Conservation (phyloP, 805 yeast genomes). For the Candida namnaoensis region DNA sequence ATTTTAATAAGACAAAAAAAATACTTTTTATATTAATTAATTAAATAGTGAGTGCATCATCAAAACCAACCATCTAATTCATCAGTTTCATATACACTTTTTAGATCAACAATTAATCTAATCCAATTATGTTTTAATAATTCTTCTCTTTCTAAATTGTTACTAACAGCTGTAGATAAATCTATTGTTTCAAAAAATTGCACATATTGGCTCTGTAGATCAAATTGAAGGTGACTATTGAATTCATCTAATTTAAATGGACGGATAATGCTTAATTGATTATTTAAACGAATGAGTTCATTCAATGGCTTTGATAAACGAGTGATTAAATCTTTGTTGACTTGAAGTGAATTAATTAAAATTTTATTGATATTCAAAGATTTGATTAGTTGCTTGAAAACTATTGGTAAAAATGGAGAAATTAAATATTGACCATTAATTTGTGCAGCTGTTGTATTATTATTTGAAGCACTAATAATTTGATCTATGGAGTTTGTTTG, state of each 20-base stretch:
- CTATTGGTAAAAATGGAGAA: slow-evolving; percentile 19
- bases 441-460: neutral
- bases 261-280: slow-evolving; percentile 16
- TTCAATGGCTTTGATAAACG: slow-evolving; percentile 16
- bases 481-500: slow-evolving; percentile 15
- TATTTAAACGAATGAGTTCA: slow-evolving; percentile 17
- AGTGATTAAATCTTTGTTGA: slow-evolving; percentile 13
- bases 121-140: slow-evolving; percentile 8
- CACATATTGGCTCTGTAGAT: slow-evolving; percentile 9
- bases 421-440: slow-evolving; percentile 1
- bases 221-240: slow-evolving; percentile 16
- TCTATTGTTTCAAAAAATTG: slow-evolving; percentile 4
- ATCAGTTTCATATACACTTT: slow-evolving; percentile 8
- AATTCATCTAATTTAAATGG: slow-evolving; percentile 18
- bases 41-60: neutral
- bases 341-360: slow-evolving; percentile 18
- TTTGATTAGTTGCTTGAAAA: slow-evolving; percentile 19
- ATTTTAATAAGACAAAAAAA: neutral
- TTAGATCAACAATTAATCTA: slow-evolving; percentile 14
- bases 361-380: slow-evolving; percentile 18
- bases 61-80: slow-evolving; percentile 19
- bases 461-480: neutral
- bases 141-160: neutral
- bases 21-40: slow-evolving; percentile 1
- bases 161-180: neutral